Evolutionary conservation across 1,284 basidiomycete species (phyloP).

Genomic region (Exobasidium rhododendri): DNA sequence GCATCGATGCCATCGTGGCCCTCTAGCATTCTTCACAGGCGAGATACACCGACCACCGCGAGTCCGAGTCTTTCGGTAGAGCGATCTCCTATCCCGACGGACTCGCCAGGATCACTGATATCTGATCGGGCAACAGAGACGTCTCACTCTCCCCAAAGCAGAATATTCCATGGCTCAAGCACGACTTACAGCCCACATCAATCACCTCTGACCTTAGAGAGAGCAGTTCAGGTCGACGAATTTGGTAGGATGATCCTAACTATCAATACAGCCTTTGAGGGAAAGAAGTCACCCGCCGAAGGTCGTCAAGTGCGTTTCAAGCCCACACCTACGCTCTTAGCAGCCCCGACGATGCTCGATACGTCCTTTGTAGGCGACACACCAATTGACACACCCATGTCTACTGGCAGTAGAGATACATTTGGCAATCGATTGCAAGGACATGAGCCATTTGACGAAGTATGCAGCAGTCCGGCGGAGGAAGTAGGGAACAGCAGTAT

Average conservation of each 20-base stretch:
- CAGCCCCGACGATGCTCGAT: neutral
- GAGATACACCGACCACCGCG: neutral
- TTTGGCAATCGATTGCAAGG: neutral
- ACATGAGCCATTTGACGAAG: neutral
- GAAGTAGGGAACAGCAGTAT: neutral
- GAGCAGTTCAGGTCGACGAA: neutral
- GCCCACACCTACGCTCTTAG: neutral
- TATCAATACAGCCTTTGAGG: neutral
- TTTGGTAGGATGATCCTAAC: neutral
- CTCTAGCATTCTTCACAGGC: neutral
- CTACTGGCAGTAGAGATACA: neutral
- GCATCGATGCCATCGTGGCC: neutral
- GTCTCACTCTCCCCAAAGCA: neutral
- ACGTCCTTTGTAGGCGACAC: neutral
- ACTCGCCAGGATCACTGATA: neutral
- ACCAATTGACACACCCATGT: neutral
- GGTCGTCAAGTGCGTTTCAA: neutral
- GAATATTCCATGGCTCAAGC: too few relatives aligned
- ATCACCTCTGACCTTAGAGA: neutral
- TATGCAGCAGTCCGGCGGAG: neutral
- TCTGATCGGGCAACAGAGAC: neutral
- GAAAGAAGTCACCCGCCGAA: neutral
- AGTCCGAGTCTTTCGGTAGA: neutral
- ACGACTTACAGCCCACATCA: neutral
- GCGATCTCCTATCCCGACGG: neutral